A percentile compares a stretch with the other conserved stretches of the same genome.
phyloP scores from a whole-genome alignment of 805 yeast genomes.

The Candida pseudoglaebosa region DNA sequence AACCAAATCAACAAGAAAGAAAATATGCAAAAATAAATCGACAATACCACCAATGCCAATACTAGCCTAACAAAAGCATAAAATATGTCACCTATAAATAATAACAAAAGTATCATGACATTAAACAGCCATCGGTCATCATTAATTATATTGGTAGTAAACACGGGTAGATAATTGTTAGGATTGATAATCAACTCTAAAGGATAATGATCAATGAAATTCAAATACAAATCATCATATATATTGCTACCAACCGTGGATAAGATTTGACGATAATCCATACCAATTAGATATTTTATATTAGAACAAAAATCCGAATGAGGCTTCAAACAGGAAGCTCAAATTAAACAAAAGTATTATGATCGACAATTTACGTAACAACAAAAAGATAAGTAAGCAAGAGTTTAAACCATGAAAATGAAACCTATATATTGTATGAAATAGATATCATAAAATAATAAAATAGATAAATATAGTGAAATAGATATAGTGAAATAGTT shows the following conservation, averaged over 20 bases:
- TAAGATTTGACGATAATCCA: too few relatives aligned
- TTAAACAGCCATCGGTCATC: not conserved
- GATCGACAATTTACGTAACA: too few relatives aligned
- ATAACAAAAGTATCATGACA: not conserved
- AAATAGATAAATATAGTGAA: too few relatives aligned
- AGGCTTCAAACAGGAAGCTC: too few relatives aligned
- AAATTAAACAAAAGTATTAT: too few relatives aligned
- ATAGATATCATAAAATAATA: too few relatives aligned
- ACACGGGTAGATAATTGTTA: conserved; percentile 3
- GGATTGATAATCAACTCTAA: not conserved
- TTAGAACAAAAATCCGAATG: too few relatives aligned
- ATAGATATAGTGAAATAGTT: too few relatives aligned
- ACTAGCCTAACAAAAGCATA: conserved; percentile 1
- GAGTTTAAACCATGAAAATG: too few relatives aligned
- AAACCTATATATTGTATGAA: too few relatives aligned
- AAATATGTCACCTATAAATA: not conserved
- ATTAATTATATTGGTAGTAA: conserved; percentile 1
- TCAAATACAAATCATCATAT: not conserved
- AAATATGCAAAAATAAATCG: not conserved
- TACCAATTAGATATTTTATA: too few relatives aligned
- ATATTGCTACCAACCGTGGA: not conserved
- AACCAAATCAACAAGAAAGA: not conserved
- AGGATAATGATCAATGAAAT: conserved; percentile 1
- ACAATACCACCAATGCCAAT: not conserved
- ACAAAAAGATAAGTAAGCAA: too few relatives aligned